A percentile compares a stretch with the other conserved stretches of the same genome.
Conservation (phyloP, 2,329 filamentous ascomycete species). For the Trichophyton equinum region DNA sequence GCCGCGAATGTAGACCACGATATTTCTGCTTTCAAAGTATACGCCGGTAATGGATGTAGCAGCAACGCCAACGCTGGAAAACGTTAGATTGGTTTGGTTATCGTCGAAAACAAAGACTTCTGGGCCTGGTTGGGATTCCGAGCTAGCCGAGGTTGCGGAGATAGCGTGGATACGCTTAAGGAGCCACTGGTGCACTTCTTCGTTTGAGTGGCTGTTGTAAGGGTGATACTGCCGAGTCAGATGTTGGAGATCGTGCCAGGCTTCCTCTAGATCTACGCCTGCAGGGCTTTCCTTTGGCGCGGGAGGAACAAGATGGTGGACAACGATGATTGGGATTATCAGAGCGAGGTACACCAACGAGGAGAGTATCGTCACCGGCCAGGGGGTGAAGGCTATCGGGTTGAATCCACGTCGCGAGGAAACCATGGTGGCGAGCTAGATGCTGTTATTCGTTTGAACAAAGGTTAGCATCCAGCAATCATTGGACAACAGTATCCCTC, state of each 20-base stretch:
- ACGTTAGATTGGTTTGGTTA: conserved; percentile 63
- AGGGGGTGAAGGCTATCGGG: conserved; percentile 61
- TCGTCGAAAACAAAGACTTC: conserved; percentile 62
- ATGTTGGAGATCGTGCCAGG: conserved; percentile 69
- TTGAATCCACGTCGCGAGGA: conserved; percentile 25
- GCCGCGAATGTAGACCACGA: conserved; percentile 83
- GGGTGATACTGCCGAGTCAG: conserved; percentile 71
- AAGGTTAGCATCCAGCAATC: background rate
- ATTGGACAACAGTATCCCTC: background rate
- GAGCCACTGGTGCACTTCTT: conserved; percentile 64
- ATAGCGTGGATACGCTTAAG: conserved; percentile 59
- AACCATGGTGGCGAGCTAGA: conserved; percentile 20
- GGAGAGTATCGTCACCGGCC: conserved; percentile 70
- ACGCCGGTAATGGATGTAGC: conserved; percentile 39
- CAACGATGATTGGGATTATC: conserved; percentile 55
- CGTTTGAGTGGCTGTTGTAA: conserved; percentile 76
- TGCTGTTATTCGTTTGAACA: background rate
- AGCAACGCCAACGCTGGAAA: conserved; percentile 37
- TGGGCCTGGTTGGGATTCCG: conserved; percentile 19
- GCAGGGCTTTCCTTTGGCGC: conserved; percentile 45
- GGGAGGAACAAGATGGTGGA: conserved; percentile 64
- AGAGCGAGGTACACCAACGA: conserved; percentile 66
- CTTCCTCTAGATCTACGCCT: conserved; percentile 70
- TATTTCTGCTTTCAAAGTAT: conserved; percentile 88
- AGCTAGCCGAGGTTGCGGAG: conserved; percentile 38